Base-by-base conservation (phyloP, 371 early-diverging fungal genomes). In the Syncephalastrum monosporum region DNA sequence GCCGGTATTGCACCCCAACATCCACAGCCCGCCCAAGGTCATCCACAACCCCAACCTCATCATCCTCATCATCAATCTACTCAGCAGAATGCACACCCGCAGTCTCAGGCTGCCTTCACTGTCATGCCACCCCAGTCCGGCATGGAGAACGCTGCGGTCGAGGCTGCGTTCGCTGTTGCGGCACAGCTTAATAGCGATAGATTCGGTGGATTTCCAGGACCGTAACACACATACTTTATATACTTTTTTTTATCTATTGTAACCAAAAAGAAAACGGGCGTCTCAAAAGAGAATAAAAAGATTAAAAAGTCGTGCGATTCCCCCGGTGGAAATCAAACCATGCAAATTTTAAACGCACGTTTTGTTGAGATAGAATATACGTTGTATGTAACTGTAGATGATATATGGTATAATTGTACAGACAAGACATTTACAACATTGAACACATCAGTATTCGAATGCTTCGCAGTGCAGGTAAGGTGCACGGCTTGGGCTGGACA, bases 381-480 rank as follows among this genome's bases (percentile, higher is more conserved):
- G n/a, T 13, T 55, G 27, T 21, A 55, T 14, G 42, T 27, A 27
- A n/a, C 43, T 55, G 23, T 43, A 52, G 53, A 38, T 45, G 41
- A 49, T 45, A 59, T n/a, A 15, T 33, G 45, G 44, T 24, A 42
- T 41, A 50, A 51, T 27, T 25, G 45, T 45, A 24, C 45, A 55
- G 17, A 19, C 27, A 16, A 25, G 10, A 44, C 24, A 42, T 19
- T 21, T n/a, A 43, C 23, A 41, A 2, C 19, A 27, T 41, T 8
- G 38, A 43, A 21, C 7, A 7, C 29, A 19, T 55, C 65, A 77
- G 47, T 69, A 73, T 42, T 66, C 64, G 61, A 79, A 79, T 7
- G 65, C 65, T 62, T 79, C 76, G 33, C 71, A 70, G 29, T 68
- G 71, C 42, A 75, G 59, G 42, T 55, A 47, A 0, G 69, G 62